phyloP scores from a whole-genome alignment of 2,329 filamentous ascomycete species.

The Fragosphaeria purpurea region DNA sequence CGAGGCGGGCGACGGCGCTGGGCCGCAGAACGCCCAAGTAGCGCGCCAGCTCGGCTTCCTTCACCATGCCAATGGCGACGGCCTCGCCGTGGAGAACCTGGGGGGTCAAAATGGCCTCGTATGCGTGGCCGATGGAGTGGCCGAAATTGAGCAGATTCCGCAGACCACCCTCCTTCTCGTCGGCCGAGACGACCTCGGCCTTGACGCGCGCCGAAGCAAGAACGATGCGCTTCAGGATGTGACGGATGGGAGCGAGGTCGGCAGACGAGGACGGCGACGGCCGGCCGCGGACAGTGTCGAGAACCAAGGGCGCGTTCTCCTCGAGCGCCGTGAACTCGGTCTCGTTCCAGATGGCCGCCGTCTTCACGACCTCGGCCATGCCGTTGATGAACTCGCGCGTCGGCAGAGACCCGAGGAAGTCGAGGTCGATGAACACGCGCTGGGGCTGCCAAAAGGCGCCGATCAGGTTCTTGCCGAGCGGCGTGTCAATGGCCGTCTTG shows the following conservation, averaged over 20 bases:
- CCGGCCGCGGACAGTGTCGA: constrained; percentile 57
- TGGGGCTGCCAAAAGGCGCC: constrained; percentile 95
- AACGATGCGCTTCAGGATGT: constrained; percentile 68
- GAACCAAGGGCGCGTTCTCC: constrained; percentile 65
- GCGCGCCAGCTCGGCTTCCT: constrained; percentile 87
- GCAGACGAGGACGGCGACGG: constrained; percentile 26
- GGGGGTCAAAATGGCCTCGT: constrained; percentile 89
- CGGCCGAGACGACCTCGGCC: constrained; percentile 84
- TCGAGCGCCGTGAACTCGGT: constrained; percentile 77
- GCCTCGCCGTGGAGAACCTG: constrained; percentile 93
- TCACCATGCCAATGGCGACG: constrained; percentile 96
- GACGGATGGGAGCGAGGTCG: constrained; percentile 60
- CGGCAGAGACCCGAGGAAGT: constrained; percentile 83
- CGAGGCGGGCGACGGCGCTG: constrained; percentile 77
- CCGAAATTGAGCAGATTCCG: constrained; percentile 95
- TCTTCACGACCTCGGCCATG: constrained; percentile 98
- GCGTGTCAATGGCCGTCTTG: constrained; percentile 96
- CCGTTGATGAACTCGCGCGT: constrained; percentile 93
- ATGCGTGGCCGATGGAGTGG: constrained; percentile 94
- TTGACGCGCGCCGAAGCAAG: constrained; percentile 88
- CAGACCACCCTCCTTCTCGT: constrained; percentile 88
- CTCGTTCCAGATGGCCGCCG: constrained; percentile 91
- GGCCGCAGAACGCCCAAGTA: constrained; percentile 78
- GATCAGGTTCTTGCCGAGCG: constrained; percentile 89
- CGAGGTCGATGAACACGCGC: constrained; percentile 87